Evolutionary conservation across 768 basidiomycete genomes (phyloP).

Genomic region (Trametes meyenii): DNA sequence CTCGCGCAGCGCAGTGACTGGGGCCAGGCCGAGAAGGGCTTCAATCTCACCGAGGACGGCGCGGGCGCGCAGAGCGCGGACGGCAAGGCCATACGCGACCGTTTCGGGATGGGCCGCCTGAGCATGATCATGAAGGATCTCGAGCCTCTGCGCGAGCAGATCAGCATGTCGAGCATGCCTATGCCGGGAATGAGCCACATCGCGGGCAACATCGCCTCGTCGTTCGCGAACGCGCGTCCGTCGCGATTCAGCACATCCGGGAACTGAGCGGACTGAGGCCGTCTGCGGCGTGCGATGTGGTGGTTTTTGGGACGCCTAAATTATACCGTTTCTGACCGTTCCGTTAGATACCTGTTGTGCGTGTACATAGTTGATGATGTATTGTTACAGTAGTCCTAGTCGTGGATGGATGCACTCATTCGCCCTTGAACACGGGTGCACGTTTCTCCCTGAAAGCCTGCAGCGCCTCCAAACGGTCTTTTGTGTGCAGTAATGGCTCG

Average conservation of each 20-base stretch:
- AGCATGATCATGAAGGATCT: conserved; percentile 89
- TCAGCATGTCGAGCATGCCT: conserved; percentile 24
- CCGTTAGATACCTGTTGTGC: not conserved
- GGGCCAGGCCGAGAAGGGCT: conserved; percentile 80
- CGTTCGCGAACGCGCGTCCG: conserved; percentile 20
- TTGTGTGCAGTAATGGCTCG: conserved; percentile 70
- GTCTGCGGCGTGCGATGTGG: not conserved
- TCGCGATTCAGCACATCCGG: conserved; percentile 18
- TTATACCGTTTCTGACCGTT: conserved; percentile 3
- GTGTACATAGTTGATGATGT: conserved; percentile 16
- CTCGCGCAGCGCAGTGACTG: conserved; percentile 91
- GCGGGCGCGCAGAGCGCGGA: conserved; percentile 40
- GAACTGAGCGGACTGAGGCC: conserved; percentile 1
- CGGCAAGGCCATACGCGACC: conserved; percentile 59
- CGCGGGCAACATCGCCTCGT: conserved; percentile 21
- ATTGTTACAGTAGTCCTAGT: conserved; percentile 1
- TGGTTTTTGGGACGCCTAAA: not conserved
- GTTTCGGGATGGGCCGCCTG: conserved; percentile 66
- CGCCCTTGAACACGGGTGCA: conserved; percentile 76
- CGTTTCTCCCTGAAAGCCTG: conserved; percentile 87
- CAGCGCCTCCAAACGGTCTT: conserved; percentile 83
- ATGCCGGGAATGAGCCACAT: conserved; percentile 19
- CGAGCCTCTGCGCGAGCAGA: conserved; percentile 64
- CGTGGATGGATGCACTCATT: conserved; percentile 43
- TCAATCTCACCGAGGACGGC: conserved; percentile 58